Conservation (phyloP, 1,284 basidiomycete species). For the Takashimella koratensis region DNA sequence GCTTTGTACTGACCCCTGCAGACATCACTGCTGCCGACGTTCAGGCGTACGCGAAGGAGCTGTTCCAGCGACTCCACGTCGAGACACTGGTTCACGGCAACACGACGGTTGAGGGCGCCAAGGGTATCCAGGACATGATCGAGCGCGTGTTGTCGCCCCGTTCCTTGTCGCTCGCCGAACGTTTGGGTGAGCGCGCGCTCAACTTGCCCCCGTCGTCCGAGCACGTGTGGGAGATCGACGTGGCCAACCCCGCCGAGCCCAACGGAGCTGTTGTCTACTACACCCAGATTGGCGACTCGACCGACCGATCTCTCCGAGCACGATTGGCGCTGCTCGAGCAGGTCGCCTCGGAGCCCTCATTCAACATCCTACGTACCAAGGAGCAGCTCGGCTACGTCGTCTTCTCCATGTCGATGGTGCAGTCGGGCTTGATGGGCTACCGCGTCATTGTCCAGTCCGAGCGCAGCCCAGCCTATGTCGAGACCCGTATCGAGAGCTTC, state of each 20-base stretch:
- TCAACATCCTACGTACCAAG: constrained; percentile 89
- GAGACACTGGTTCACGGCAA: constrained; percentile 84
- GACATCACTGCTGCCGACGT: constrained; percentile 71
- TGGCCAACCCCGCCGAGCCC: constrained; percentile 82
- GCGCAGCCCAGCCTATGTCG: constrained; percentile 75
- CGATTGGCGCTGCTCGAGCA: constrained; percentile 56
- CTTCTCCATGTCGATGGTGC: constrained; percentile 53
- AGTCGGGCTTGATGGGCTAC: constrained; percentile 66
- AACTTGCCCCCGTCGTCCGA: constrained; percentile 70
- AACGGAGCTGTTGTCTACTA: constrained; percentile 83
- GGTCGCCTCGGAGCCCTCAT: constrained; percentile 84
- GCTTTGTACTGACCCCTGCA: too few species aligned
- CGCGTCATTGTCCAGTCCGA: constrained; percentile 92
- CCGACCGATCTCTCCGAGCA: constrained; percentile 54
- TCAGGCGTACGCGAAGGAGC: constrained; percentile 59
- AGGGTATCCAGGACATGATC: constrained; percentile 65
- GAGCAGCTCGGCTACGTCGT: constrained; percentile 96
- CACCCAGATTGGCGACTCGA: constrained; percentile 57
- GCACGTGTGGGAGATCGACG: constrained; percentile 62
- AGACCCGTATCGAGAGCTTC: constrained; percentile 84
- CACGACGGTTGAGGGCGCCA: constrained; percentile 74
- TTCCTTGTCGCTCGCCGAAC: constrained; percentile 57
- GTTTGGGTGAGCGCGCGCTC: constrained; percentile 60
- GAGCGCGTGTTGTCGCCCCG: constrained; percentile 65
- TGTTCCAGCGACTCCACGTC: constrained; percentile 68